phyloP scores from a whole-genome alignment of 2,329 filamentous ascomycete species.

The Eutypa lata region DNA sequence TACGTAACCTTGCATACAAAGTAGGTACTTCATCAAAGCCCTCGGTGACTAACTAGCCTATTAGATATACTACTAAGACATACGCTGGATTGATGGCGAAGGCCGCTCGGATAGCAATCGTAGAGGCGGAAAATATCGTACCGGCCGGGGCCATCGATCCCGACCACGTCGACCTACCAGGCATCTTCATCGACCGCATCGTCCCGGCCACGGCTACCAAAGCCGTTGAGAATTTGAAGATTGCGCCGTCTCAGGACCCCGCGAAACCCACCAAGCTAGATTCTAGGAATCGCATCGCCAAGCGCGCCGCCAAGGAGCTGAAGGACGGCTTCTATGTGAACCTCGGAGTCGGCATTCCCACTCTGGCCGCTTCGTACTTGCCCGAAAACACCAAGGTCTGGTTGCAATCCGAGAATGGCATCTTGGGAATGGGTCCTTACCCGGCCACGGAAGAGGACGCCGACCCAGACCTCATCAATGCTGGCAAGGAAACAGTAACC shows the following conservation, averaged over 20 bases:
- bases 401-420: constrained; percentile 84
- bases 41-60: background rate
- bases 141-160: constrained; percentile 69
- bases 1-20: too few relatives aligned
- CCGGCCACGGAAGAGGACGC: constrained; percentile 64
- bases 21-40: background rate
- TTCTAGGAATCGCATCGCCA: constrained; percentile 69
- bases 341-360: constrained; percentile 81
- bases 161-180: constrained; percentile 73
- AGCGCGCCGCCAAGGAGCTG: constrained; percentile 74
- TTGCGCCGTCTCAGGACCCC: constrained; percentile 42
- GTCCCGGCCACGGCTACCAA: constrained; percentile 71
- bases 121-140: constrained; percentile 84
- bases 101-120: constrained; percentile 72
- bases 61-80: constrained; percentile 67
- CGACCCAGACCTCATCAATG: constrained; percentile 80
- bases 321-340: constrained; percentile 80
- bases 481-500: constrained; percentile 84
- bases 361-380: constrained; percentile 75
- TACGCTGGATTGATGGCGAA: constrained; percentile 79
- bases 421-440: constrained; percentile 80
- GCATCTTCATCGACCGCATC: constrained; percentile 80
- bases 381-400: constrained; percentile 68
- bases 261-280: constrained; percentile 45
- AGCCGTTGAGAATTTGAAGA: constrained; percentile 67